Conservation (phyloP, 176 grass and related monocot species). For the Elaeis guineensis region DNA sequence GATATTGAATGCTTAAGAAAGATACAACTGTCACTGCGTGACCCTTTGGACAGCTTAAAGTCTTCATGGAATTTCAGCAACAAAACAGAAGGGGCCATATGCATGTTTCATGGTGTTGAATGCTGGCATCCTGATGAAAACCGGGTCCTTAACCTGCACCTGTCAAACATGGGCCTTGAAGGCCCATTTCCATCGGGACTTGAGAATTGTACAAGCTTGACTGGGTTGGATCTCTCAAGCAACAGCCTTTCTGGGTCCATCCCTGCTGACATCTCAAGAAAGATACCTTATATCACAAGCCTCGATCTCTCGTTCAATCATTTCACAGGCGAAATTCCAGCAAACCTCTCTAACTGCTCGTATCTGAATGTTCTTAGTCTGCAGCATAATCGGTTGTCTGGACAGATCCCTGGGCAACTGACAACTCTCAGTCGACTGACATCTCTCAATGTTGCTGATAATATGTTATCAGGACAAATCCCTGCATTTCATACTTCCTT, state of each 20-base stretch:
- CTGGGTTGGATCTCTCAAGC: constrained; percentile 66
- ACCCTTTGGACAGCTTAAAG: constrained; percentile 2
- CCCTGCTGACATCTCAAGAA: constrained; percentile 52
- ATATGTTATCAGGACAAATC: constrained; percentile 52
- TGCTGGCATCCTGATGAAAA: constrained; percentile 97
- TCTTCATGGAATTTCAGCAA: neutral
- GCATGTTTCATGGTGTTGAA: constrained; percentile 66
- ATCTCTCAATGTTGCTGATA: constrained; percentile 63
- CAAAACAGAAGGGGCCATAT: constrained; percentile 52
- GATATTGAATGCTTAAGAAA: constrained; percentile 6
- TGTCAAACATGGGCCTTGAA: constrained; percentile 71
- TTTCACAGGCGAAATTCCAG: constrained; percentile 81
- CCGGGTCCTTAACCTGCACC: constrained; percentile 51
- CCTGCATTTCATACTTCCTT: constrained; percentile 30
- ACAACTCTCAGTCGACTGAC: constrained; percentile 32
- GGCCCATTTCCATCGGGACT: constrained; percentile 68
- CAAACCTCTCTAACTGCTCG: constrained; percentile 41
- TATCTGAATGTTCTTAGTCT: constrained; percentile 69
- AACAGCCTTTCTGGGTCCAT: constrained; percentile 66
- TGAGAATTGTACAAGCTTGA: constrained; percentile 86
- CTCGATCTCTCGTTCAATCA: constrained; percentile 85
- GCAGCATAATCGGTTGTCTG: constrained; percentile 64
- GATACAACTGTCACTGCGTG: neutral
- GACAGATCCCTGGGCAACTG: constrained; percentile 61
- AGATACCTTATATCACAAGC: constrained; percentile 46